Conservation (phyloP, 257 asterid genomes). For the Lavandula angustifolia region DNA sequence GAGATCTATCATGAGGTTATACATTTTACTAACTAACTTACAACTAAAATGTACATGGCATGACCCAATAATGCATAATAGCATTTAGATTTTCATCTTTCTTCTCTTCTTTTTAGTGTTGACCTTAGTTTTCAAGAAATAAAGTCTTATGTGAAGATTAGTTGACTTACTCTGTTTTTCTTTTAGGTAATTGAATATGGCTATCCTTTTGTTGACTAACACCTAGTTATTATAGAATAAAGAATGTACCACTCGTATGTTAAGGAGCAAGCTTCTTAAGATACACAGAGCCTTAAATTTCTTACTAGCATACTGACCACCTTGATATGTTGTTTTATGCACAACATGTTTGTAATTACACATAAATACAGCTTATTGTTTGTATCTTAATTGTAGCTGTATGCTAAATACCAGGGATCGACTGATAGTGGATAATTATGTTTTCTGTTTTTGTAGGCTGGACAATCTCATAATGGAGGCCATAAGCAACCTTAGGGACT, state of each 20-base stretch:
- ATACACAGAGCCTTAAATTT: background rate
- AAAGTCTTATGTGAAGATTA: conserved; percentile 9
- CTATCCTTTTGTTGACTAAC: conserved; percentile 11
- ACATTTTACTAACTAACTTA: conserved; percentile 26
- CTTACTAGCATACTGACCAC: background rate
- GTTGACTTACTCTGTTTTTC: conserved; percentile 11
- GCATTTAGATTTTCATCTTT: background rate
- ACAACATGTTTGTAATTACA: conserved; percentile 2
- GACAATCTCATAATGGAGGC: conserved; percentile 93
- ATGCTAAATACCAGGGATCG: conserved; percentile 27
- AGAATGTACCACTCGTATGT: conserved; percentile 2
- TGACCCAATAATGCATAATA: conserved; percentile 18
- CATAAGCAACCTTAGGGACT: conserved; percentile 75
- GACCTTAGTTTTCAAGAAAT: conserved; percentile 14
- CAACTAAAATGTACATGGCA: conserved; percentile 4
- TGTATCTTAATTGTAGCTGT: conserved; percentile 26
- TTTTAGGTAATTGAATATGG: conserved; percentile 17
- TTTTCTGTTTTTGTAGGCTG: conserved; percentile 58
- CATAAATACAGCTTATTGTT: background rate
- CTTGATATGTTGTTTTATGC: conserved; percentile 5
- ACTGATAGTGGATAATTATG: conserved; percentile 27
- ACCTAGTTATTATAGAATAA: conserved; percentile 6
- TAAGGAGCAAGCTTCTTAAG: background rate
- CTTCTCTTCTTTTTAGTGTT: background rate
- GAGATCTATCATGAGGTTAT: conserved; percentile 81